Base-by-base conservation (phyloP, 768 basidiomycete species). In the Nidularia sp. region DNA sequence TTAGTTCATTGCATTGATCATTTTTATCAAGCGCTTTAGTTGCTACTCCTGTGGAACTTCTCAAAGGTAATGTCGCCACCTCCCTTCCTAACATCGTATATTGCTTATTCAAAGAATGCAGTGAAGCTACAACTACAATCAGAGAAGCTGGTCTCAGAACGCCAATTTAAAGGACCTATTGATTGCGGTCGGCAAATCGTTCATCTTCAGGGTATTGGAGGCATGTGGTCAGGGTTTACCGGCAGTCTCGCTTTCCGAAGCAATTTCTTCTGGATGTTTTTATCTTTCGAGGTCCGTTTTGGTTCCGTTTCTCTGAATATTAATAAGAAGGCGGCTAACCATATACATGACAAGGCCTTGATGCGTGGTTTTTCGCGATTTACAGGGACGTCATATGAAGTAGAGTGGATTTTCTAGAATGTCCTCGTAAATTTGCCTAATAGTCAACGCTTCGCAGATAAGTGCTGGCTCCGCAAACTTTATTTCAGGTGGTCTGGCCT, bases 251-350 rank as follows among this genome's bases (percentile, higher is more conserved):
- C 82, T 4, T 90, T 86, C 65, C 71, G 90, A 47, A 79, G 80
- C 52, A 86, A 85, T 69, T 90, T 91, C 66, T 80, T 86, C 54
- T 87, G 82, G 79, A 85, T 90, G 83, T 92, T 90, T 65, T 72
- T 86, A 39, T 81, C 80, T 29, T 78, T 86, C 55, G 85, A 88
- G 75, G 83, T 80, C 39, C 39, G 63, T 43, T 48, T 53, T 18
- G 22, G 39, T 49, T 46, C 39, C 49, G 49, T 45, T 44, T 44
- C 53, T 45, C 39, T 55, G 35, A 12, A 22, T 7, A 7, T 42
- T 51, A 33, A 43, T 43, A 34, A 4, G 52, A 35, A 29, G 48
- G 36, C 45, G 35, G 45, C 8, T 8, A 39, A 39, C 36, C n/a
- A 39, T 8, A 7, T 39, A 39, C 36, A 39, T 46, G 53, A 67